Evolutionary conservation across 1,284 basidiomycete species (phyloP).

Genomic region (Puccinia hordei): DNA sequence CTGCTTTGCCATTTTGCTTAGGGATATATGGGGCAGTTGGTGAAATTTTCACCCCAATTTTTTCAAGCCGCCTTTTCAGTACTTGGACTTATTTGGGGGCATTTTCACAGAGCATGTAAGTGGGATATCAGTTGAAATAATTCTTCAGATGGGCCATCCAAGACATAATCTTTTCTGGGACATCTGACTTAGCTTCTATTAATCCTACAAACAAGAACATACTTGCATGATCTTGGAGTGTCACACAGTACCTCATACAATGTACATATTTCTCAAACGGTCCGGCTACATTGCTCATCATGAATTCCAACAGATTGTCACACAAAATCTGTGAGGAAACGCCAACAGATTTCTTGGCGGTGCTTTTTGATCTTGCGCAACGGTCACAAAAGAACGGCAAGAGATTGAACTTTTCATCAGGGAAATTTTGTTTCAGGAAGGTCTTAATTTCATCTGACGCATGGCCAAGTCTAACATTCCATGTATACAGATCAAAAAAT

Average conservation of each 20-base stretch:
- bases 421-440: background rate
- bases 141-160: background rate
- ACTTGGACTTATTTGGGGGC: background rate
- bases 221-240: background rate
- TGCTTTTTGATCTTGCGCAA: background rate
- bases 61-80: background rate
- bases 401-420: background rate
- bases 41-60: background rate
- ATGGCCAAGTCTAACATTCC: background rate
- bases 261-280: background rate
- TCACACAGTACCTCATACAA: background rate
- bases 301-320: background rate
- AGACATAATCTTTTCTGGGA: background rate
- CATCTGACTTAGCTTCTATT: background rate
- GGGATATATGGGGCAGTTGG: background rate
- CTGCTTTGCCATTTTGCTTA: conserved; percentile 17
- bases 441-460: background rate
- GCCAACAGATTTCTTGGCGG: background rate
- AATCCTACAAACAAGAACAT: background rate
- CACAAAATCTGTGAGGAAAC: background rate
- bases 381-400: background rate
- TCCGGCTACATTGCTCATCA: background rate
- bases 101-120: background rate
- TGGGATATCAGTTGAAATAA: background rate
- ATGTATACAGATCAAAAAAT: background rate